Evolutionary conservation across 176 grass and related monocot genomes (phyloP), one percentile per base, ranked within the genome.

Genomic region (Oryza rufipogon): DNA sequence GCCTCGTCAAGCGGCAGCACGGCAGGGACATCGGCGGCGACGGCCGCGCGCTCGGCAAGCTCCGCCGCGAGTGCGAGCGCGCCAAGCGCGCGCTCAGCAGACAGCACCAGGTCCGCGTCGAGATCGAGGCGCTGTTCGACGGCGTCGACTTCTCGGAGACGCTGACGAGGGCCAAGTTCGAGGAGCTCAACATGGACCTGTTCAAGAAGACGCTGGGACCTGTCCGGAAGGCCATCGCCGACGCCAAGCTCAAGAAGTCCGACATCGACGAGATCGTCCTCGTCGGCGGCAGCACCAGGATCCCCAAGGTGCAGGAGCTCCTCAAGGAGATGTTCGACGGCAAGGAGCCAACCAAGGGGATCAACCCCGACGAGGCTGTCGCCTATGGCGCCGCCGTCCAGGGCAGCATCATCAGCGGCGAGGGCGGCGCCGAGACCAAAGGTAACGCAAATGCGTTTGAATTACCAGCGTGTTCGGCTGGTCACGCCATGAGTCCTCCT

Each of bases 241-340:
- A 80, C 45, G 64, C 78, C 44, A 5, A 45, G 17, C 64, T 80
- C 20, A 7, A 36, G 2, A 80, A 69, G 28, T 28, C 16, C 16
- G 64, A 69, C 44, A 80, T 80, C 44, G 44, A 80, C 11, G 64
- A 80, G 78, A 80, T 97, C 2, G 95, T 97, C 17, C 89, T 97
- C 22, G 95, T 97, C 2, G 95, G 95, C 34, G 95, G 95, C 20
- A 95, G 91, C 63, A 97, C 95, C 44, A 82, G 95, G 36, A 97
- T 97, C 65, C 95, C 95, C 51, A 94, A 91, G 80, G 95, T 97
- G 52, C 95, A 97, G 85, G 92, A 97, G 86, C 81, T 99, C 70
- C 91, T 99, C 30, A 93, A 99, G 81, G 96, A 96, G 81, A 96
- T 99, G 86, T 96, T 96, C 89, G 96, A 99, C 64, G 93, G 93